Conservation (phyloP, 352 stramenopile genomes). For the Pythium phragmiticola region DNA sequence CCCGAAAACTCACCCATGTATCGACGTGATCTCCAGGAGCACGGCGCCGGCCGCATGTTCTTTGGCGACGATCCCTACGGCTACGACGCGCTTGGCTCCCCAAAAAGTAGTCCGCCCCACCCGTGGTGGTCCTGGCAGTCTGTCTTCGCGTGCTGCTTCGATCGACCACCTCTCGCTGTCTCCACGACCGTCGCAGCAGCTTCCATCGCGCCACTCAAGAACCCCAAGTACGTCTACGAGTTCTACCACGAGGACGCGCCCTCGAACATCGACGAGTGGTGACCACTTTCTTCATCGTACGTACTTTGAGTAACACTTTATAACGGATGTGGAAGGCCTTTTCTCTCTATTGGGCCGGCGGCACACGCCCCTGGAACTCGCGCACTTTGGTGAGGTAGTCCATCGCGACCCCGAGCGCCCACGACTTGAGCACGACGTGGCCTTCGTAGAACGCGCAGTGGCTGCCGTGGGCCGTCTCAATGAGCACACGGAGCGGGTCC, state of each 20-base stretch:
- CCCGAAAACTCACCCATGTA: constrained; percentile 74
- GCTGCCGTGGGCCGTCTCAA: constrained; percentile 58
- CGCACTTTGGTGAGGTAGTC: constrained; percentile 25
- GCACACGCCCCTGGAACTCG: constrained; percentile 6
- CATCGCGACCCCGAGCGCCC: constrained; percentile 51
- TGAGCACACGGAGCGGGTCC: constrained; percentile 54
- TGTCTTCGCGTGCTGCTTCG: constrained; percentile 32
- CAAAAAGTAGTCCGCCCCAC: constrained; percentile 15
- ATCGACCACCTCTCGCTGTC: constrained; percentile 11
- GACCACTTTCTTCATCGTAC: too few species aligned
- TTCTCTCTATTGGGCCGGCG: background rate
- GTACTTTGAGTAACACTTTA: too few species aligned
- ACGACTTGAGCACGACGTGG: constrained; percentile 58
- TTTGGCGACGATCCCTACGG: constrained; percentile 9
- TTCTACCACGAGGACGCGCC: constrained; percentile 26
- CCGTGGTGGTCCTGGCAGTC: constrained; percentile 28
- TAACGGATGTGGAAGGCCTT: too few species aligned
- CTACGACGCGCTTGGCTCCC: constrained; percentile 6
- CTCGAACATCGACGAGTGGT: constrained; percentile 13
- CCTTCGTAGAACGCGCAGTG: constrained; percentile 82
- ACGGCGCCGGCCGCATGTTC: background rate
- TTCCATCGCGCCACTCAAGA: constrained; percentile 28
- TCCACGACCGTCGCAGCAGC: background rate
- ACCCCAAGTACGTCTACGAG: constrained; percentile 30
- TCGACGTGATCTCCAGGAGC: constrained; percentile 10